These are phyloP conservation scores for Coemansia erecta DNA, from an alignment of 192 early-diverging fungal species.

Conservation along the genomic window DNA sequence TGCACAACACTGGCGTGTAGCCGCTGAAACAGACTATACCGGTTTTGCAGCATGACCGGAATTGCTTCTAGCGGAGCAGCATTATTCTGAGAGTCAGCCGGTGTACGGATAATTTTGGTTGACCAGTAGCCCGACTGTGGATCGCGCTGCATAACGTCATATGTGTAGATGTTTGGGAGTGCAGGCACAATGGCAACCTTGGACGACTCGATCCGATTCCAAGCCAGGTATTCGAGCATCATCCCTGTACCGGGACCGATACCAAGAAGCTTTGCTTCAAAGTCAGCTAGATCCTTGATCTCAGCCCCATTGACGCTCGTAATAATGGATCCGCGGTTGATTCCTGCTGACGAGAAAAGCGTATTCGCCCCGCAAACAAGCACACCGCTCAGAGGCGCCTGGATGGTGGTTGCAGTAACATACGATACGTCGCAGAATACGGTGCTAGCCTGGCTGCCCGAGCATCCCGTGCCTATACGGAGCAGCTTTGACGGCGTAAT, in stretches of 20 bases:
- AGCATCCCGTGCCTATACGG: constrained; percentile 64
- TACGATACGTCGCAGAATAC: constrained; percentile 66
- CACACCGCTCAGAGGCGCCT: background rate
- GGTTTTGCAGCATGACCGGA: background rate
- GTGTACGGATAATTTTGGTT: background rate
- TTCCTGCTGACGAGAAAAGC: background rate
- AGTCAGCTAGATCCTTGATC: background rate
- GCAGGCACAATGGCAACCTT: background rate
- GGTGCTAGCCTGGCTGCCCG: constrained; percentile 15
- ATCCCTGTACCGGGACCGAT: background rate
- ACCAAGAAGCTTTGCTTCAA: background rate
- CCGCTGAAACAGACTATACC: background rate
- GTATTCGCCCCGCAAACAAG: background rate
- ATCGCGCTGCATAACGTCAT: background rate
- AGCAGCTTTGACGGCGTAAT: constrained; percentile 79
- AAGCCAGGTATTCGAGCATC: background rate
- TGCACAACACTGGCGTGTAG: constrained; percentile 2
- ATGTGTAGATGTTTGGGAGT: background rate
- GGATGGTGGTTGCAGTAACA: constrained; percentile 49
- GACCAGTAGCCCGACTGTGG: constrained; percentile 8
- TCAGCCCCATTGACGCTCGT: background rate
- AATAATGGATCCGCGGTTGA: constrained; percentile 1
- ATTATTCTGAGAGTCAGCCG: background rate
- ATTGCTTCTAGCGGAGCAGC: background rate
- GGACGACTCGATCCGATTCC: background rate